Evolutionary conservation across 75 land plant genomes (phyloP).

Genomic region (Chamaecyparis obtusa): DNA sequence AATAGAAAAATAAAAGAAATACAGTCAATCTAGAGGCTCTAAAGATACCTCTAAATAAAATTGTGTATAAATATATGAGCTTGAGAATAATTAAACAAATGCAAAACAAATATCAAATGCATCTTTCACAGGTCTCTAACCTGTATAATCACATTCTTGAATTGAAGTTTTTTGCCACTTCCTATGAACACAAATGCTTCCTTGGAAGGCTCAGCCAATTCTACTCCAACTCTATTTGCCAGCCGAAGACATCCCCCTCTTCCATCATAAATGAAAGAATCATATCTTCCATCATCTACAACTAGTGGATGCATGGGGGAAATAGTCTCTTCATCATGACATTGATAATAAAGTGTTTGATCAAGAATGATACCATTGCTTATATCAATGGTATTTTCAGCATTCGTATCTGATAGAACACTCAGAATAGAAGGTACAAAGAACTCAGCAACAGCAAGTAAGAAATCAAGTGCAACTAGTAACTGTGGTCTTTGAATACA

Average conservation of each 20-base stretch:
- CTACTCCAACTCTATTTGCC: slow-evolving; percentile 45
- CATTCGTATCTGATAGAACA: slow-evolving; percentile 49
- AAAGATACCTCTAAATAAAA: neutral
- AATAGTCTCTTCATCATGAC: slow-evolving; percentile 39
- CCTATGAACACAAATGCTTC: slow-evolving; percentile 78
- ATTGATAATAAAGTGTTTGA: slow-evolving; percentile 51
- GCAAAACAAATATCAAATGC: neutral
- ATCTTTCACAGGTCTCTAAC: slow-evolving; percentile 26
- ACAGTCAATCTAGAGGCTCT: neutral
- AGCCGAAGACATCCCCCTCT: slow-evolving; percentile 63
- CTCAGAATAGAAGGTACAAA: slow-evolving; percentile 76
- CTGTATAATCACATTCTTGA: slow-evolving; percentile 80
- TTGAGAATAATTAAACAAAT: neutral
- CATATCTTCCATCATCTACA: slow-evolving; percentile 71
- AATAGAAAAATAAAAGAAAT: neutral
- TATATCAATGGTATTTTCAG: slow-evolving; percentile 34
- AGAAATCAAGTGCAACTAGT: slow-evolving; percentile 92
- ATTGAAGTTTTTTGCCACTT: slow-evolving; percentile 64
- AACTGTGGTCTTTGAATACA: slow-evolving; percentile 86
- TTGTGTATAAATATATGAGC: neutral
- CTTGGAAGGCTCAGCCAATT: slow-evolving; percentile 31
- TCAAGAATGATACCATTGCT: slow-evolving; percentile 68
- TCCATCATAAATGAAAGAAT: slow-evolving; percentile 87
- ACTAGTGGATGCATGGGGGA: slow-evolving; percentile 80
- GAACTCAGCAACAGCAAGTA: slow-evolving; percentile 84